Percentiles rank a stretch among this genome's conserved stretches.
These are phyloP conservation scores for Diaporthe longicolla DNA, from an alignment of 2,329 filamentous ascomycete species.

Conservation along the genomic window DNA sequence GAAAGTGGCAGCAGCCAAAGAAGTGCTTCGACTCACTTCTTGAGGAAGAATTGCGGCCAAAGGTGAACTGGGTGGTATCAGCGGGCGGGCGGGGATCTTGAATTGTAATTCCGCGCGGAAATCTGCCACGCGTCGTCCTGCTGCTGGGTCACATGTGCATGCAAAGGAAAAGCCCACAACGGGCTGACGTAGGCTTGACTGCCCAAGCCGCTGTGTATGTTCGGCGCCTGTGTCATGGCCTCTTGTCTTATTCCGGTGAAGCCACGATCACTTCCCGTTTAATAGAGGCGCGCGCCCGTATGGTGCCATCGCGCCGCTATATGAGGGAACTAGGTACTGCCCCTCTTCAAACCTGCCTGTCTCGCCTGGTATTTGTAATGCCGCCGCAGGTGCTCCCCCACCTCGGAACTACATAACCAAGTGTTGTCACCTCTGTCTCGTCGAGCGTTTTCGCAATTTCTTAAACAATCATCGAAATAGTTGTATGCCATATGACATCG, in stretches of 20 bases:
- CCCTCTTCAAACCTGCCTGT: not conserved
- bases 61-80: too few relatives aligned
- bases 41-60: not conserved
- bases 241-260: not conserved
- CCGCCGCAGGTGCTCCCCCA: conserved; percentile 10
- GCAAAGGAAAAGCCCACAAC: too few relatives aligned
- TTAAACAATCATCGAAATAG: not conserved
- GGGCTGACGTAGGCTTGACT: not conserved
- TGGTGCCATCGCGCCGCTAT: conserved; percentile 30
- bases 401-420: conserved; percentile 18
- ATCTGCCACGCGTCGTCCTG: not conserved
- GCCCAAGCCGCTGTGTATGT: too few relatives aligned
- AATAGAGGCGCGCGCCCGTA: conserved; percentile 21
- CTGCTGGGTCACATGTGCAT: not conserved
- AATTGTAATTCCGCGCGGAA: not conserved
- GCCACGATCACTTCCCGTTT: conserved; percentile 12
- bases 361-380: conserved; percentile 34
- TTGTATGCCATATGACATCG: not conserved
- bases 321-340: conserved; percentile 21
- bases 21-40: too few relatives aligned
- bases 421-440: not conserved
- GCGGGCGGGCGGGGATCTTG: not conserved
- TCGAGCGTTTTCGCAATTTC: not conserved
- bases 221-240: not conserved
- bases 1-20: too few relatives aligned